Evolutionary conservation across 768 basidiomycete genomes (phyloP).

Genomic region (Tulasnella sp.): DNA sequence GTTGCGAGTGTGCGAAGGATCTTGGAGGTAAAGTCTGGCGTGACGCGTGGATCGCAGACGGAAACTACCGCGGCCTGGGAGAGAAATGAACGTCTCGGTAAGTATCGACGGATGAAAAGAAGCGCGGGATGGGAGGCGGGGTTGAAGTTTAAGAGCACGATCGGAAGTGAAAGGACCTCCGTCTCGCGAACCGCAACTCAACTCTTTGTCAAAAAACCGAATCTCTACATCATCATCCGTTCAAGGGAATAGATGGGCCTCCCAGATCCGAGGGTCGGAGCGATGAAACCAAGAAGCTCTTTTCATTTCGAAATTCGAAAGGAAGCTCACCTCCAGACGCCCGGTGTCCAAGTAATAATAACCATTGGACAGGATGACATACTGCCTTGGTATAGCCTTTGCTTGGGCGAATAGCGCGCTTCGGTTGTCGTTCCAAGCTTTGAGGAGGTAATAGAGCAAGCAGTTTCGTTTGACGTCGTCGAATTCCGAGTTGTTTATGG

Average conservation of each 20-base stretch:
- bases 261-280: not conserved
- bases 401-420: constrained; percentile 41
- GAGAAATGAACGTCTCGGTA: not conserved
- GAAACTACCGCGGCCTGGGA: constrained; percentile 59
- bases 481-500: constrained; percentile 54
- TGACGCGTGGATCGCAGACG: constrained; percentile 65
- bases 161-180: not conserved
- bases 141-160: not conserved
- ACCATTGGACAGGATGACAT: constrained; percentile 66
- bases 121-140: not conserved
- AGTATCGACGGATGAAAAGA: not conserved
- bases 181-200: not conserved
- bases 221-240: not conserved
- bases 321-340: constrained; percentile 48
- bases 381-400: constrained; percentile 50
- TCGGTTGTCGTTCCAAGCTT: constrained; percentile 63
- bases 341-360: constrained; percentile 78
- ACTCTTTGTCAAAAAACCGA: not conserved
- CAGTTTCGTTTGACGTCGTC: constrained; percentile 75
- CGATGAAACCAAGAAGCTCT: not conserved
- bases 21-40: constrained; percentile 70
- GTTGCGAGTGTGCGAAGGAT: constrained; percentile 59
- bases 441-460: constrained; percentile 70
- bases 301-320: not conserved
- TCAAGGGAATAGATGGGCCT: not conserved